Base-by-base conservation (phyloP, 1,284 basidiomycete genomes). In the Pterula multifida region DNA sequence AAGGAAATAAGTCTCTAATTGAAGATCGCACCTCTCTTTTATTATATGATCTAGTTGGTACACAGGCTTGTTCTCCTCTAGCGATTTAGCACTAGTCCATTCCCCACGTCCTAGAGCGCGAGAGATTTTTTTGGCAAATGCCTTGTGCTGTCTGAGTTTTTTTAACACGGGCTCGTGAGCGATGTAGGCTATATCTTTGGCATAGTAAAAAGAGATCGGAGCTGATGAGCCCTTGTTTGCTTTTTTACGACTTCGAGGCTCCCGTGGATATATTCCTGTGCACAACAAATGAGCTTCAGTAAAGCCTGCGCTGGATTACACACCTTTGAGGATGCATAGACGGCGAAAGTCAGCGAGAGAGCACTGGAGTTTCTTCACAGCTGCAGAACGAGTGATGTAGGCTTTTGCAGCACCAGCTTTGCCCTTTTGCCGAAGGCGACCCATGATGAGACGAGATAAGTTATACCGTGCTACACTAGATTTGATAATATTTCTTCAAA, bases 161-260 rank as follows among this genome's bases (percentile, higher is more conserved):
- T 81, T 82, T n/a, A 98, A 75, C 3, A 98, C 85, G 1, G 96
- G 96, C 67, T 99, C 96, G 63, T 99, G 96, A 15, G 92, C 85
- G 47, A 99, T 81, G 68, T 95, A 98, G 51, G 90, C 90, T 58
- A 99, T 96, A 63, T 99, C 96, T 69, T 99, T 99, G 49, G 91
- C 75, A 67, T 98, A 98, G 73, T 98, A 99, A 71, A 98, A 99
- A 3, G 94, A 90, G 1, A 94, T 93, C 1, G 95, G 93, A 0
- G 92, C 94, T 36, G 93, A 92, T 3, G 90, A 95, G 2, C 96
- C 96, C 67, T 97, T 98, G 72, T 98, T 98, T 50, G 95, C 96
- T 57, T 85, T 85, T 67, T 98, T 98, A 63, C 82, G 81, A 68
- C 82, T 86, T 48, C 84, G 79, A 17, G 96, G 96, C 65, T 98